Evolutionary conservation across 75 land plant species (phyloP).

Genomic region (Pseudotsuga menziesii): DNA sequence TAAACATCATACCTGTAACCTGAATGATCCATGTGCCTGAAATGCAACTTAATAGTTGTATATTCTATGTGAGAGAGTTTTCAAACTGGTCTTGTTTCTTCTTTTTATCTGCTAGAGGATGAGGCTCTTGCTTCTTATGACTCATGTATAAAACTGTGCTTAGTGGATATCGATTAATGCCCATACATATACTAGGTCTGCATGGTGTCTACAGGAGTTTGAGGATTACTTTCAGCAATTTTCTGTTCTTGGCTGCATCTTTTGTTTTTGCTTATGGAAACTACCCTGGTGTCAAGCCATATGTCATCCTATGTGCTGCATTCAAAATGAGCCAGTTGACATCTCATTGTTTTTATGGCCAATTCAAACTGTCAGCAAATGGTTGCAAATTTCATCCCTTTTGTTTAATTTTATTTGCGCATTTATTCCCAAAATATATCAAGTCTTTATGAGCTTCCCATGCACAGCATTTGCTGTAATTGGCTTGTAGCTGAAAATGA

Average conservation of each 20-base stretch:
- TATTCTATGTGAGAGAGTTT: no score
- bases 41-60: neutral
- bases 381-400: neutral
- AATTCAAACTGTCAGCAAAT: neutral
- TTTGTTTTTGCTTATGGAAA: neutral
- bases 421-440: neutral
- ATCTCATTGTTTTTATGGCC: neutral
- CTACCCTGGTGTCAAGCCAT: neutral
- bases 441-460: neutral
- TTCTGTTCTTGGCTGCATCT: neutral
- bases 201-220: neutral
- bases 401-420: neutral
- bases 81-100: neutral
- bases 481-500: neutral
- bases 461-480: neutral
- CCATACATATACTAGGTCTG: neutral
- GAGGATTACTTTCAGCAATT: neutral
- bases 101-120: neutral
- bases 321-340: neutral
- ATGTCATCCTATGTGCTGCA: neutral
- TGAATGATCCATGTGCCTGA: neutral
- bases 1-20: neutral
- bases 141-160: neutral
- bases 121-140: neutral
- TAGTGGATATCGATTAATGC: neutral